A percentile compares a stretch with the other conserved stretches of the same genome.
Conservation (phyloP, 2,329 filamentous ascomycete species). For the Diaporthe sp. region DNA sequence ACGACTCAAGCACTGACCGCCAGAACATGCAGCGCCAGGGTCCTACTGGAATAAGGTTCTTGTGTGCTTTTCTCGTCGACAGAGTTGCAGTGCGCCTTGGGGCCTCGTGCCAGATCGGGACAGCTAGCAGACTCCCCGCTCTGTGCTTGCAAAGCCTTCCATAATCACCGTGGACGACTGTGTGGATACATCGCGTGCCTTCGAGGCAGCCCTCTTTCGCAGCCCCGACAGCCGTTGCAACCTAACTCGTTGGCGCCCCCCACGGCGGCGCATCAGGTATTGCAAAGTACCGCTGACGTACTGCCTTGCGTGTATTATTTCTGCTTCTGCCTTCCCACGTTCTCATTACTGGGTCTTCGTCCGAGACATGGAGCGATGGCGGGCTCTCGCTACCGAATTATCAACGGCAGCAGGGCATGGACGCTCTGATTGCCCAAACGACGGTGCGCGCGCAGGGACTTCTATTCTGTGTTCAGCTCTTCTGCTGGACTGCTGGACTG, state of each 20-base stretch:
- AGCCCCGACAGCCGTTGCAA: constrained; percentile 18
- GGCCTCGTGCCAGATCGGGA: constrained; percentile 25
- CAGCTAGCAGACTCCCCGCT: constrained; percentile 24
- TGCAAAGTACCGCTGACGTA: constrained; percentile 6
- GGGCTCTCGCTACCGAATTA: constrained; percentile 6
- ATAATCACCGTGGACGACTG: constrained; percentile 4
- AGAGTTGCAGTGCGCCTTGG: constrained; percentile 11
- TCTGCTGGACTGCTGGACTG: neutral
- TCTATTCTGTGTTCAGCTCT: constrained; percentile 7
- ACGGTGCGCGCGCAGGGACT: constrained; percentile 12
- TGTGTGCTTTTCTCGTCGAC: constrained; percentile 18
- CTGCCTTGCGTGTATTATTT: neutral
- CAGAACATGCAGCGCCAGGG: constrained; percentile 16
- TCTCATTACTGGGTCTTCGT: constrained; percentile 12
- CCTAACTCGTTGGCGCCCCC: constrained; percentile 25
- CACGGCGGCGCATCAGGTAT: neutral
- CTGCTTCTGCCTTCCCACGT: constrained; percentile 3
- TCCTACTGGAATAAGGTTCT: constrained; percentile 30
- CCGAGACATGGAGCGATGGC: constrained; percentile 26
- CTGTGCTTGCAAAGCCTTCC: constrained; percentile 25
- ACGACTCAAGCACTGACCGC: constrained; percentile 28
- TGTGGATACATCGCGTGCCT: constrained; percentile 25
- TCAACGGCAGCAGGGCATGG: neutral
- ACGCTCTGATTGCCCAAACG: neutral
- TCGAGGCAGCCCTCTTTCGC: neutral